Percentiles rank a stretch among this genome's conserved stretches.
Conservation (phyloP, 202 grass and related monocot genomes). For the Panicum hallii region DNA sequence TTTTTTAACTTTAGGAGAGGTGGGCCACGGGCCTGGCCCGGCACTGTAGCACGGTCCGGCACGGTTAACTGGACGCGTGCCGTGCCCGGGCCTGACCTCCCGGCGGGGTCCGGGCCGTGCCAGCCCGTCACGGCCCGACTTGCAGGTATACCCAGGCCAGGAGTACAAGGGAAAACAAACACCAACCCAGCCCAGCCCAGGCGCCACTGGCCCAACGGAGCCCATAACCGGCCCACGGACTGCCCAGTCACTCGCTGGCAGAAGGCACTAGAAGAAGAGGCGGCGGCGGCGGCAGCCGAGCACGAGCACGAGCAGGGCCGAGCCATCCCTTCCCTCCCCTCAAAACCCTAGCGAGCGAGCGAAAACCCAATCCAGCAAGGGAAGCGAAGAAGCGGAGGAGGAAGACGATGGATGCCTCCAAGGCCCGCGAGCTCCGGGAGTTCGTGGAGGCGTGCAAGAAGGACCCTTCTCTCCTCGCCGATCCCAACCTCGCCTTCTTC, state of each 20-base stretch:
- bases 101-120: no score
- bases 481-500: conserved; percentile 87
- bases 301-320: no score
- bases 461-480: conserved; percentile 64
- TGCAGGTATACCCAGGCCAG: no score
- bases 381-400: neutral
- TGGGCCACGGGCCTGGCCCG: no score
- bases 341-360: neutral
- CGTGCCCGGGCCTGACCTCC: no score
- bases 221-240: neutral
- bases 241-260: neutral
- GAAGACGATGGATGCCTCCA: conserved; percentile 63
- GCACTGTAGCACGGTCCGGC: no score
- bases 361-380: neutral
- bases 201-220: neutral
- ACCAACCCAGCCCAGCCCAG: neutral
- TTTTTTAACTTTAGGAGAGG: no score
- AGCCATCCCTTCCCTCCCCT: neutral
- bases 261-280: neutral
- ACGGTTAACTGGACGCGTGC: no score
- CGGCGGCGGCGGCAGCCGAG: neutral
- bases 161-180: no score
- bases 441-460: conserved; percentile 82
- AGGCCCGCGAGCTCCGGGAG: conserved; percentile 58
- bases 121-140: no score